Evolutionary conservation across 768 basidiomycete genomes (phyloP), one percentile per base, ranked within the genome.

Genomic region (Termitomyces sp.): DNA sequence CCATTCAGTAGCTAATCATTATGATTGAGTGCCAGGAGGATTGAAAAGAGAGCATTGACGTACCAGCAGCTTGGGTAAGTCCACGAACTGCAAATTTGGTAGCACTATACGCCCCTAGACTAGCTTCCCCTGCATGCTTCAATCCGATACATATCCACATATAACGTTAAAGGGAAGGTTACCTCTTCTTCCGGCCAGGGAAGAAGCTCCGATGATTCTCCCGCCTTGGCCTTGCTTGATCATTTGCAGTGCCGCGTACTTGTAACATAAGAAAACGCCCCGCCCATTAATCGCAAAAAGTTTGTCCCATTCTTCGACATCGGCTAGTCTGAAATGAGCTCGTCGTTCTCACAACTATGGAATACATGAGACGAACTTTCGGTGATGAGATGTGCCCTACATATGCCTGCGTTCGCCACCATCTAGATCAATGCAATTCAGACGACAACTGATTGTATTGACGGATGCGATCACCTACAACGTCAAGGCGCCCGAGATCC

Each of bases 321-420:
- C 45, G 5, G 59, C 26, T 24, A n/a, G n/a, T 35, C 13, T 20
- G 7, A 13, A 13, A 14, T 22, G 32, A 49, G 13, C 6, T 44
- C 9, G 13, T 5, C 22, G 13, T 24, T 44, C 43, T 24, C 11
- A 6, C 11, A 44, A 44, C 11, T 2, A 14, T 6, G 22, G 13
- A 14, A 13, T 43, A 36, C 28, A 26, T 28, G 14, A 22, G 14
- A 58, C 66, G 18, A 55, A 70, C 67, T 64, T 22, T 70, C 68
- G 2, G 62, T 41, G 16, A 71, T 60, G 0, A 57, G 55, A 24
- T 60, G 62, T 1, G 59, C 26, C 8, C 59, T 52, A n/a, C 61
- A 60, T 26, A 71, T 65, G 0, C 72, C 73, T 1, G 72, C 73
- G 54, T 74, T 74, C 14, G 73, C 72, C 28, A 74, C 71, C 69